These are phyloP conservation scores for Beauveria caledonica DNA, from an alignment of 2,329 filamentous ascomycete species.

Conservation along the genomic window DNA sequence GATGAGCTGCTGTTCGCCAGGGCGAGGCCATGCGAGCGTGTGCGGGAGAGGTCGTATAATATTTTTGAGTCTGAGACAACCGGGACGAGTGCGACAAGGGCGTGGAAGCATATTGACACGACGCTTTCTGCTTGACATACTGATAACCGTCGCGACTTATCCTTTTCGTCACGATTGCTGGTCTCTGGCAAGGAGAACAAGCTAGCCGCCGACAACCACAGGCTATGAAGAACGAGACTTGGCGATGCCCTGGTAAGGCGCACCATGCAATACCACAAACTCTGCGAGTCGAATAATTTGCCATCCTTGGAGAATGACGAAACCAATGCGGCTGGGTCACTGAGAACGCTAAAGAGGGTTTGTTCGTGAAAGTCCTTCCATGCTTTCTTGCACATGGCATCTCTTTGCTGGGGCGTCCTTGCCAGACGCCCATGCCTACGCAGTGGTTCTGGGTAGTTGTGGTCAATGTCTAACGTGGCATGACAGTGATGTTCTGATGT, in stretches of 20 bases:
- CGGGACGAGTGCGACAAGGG: slow-evolving; percentile 50
- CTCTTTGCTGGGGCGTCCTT: background rate
- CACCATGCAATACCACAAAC: slow-evolving; percentile 55
- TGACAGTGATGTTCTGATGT: slow-evolving; percentile 43
- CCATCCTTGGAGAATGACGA: slow-evolving; percentile 48
- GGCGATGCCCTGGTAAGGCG: slow-evolving; percentile 49
- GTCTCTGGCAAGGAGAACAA: slow-evolving; percentile 48
- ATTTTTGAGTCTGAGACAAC: slow-evolving; percentile 37
- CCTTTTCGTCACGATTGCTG: too few species aligned
- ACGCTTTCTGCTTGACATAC: slow-evolving; percentile 43
- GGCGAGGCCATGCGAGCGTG: slow-evolving; percentile 46
- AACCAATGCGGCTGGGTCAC: slow-evolving; percentile 45
- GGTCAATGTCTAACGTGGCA: slow-evolving; percentile 23
- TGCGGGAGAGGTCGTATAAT: slow-evolving; percentile 52
- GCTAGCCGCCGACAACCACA: slow-evolving; percentile 53
- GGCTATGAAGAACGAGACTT: slow-evolving; percentile 52
- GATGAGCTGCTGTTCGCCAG: slow-evolving; percentile 38
- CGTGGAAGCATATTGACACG: slow-evolving; percentile 54
- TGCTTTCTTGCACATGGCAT: slow-evolving; percentile 24
- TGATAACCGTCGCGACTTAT: slow-evolving; percentile 1
- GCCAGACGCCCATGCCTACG: slow-evolving; percentile 8
- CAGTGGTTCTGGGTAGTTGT: slow-evolving; percentile 11
- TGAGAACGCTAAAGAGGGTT: slow-evolving; percentile 55
- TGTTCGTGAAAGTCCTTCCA: slow-evolving; percentile 58
- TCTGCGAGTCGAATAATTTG: slow-evolving; percentile 50